Evolutionary conservation across 768 basidiomycete species (phyloP).

Genomic region (Cyclocybe aegerita): DNA sequence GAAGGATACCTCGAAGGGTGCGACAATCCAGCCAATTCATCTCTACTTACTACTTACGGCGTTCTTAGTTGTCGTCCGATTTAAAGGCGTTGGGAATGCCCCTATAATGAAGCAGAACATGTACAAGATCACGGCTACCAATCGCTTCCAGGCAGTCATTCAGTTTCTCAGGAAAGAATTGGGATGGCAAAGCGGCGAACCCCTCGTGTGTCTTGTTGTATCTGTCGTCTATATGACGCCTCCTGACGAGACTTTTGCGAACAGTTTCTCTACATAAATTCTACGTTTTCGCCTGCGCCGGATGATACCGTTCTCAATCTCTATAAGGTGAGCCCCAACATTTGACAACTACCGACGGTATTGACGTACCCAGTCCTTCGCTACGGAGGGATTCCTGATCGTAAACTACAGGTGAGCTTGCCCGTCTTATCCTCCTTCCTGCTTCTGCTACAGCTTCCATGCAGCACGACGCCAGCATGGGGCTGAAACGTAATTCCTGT

Average conservation of each 20-base stretch:
- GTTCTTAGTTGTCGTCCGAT: constrained; percentile 86
- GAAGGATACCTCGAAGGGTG: constrained; percentile 80
- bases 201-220: constrained; percentile 58
- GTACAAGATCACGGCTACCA: constrained; percentile 94
- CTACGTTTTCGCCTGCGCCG: constrained; percentile 80
- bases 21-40: not conserved
- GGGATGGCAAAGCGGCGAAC: constrained; percentile 82
- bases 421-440: not conserved
- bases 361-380: constrained; percentile 60
- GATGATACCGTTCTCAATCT: constrained; percentile 81
- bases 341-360: not conserved
- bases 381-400: constrained; percentile 85
- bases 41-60: not conserved
- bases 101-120: constrained; percentile 99
- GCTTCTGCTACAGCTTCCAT: constrained; percentile 1
- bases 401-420: constrained; percentile 81
- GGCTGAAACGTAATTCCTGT: constrained; percentile 25
- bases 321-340: constrained; percentile 51
- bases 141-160: constrained; percentile 93
- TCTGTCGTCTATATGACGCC: constrained; percentile 12
- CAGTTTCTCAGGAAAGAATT: constrained; percentile 89
- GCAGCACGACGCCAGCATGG: constrained; percentile 45
- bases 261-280: constrained; percentile 63
- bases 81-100: constrained; percentile 96
- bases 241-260: constrained; percentile 30